These are phyloP conservation scores for Galerina marginata DNA, from an alignment of 768 basidiomycete genomes.

Conservation along the genomic window DNA sequence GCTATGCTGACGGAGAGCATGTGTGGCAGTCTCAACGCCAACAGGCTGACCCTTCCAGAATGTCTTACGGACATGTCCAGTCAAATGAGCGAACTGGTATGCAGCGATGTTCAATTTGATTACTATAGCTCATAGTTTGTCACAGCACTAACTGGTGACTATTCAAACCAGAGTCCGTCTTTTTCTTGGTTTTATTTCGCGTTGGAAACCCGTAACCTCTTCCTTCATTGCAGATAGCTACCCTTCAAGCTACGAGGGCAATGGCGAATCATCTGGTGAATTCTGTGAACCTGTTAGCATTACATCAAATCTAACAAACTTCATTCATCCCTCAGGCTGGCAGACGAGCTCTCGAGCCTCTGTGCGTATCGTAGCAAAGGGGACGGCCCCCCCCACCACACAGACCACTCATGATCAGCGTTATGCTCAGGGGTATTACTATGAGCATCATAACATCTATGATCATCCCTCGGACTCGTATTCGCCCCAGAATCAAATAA, in stretches of 20 bases:
- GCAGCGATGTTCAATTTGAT: constrained; percentile 24
- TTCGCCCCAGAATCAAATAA: constrained; percentile 16
- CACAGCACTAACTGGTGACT: constrained; percentile 39
- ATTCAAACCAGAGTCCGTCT: constrained; percentile 41
- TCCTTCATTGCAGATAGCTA: constrained; percentile 19
- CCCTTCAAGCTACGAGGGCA: constrained; percentile 31
- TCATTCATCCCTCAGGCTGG: constrained; percentile 43
- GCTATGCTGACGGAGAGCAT: constrained; percentile 32
- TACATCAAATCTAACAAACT: not conserved
- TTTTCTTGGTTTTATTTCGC: constrained; percentile 15
- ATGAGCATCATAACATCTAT: constrained; percentile 31
- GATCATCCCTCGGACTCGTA: constrained; percentile 15
- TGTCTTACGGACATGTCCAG: constrained; percentile 54
- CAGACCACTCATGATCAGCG: constrained; percentile 32
- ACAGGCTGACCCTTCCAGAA: constrained; percentile 34
- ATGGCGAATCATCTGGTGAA: constrained; percentile 1
- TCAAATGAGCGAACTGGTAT: constrained; percentile 64
- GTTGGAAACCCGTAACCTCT: constrained; percentile 5
- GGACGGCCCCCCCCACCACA: constrained; percentile 34
- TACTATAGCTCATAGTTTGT: constrained; percentile 33
- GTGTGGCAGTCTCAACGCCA: constrained; percentile 32
- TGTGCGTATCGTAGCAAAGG: constrained; percentile 63
- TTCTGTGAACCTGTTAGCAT: not conserved
- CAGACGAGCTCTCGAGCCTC: constrained; percentile 61
- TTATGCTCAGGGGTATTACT: constrained; percentile 36